Evolutionary conservation across 257 asterid species (phyloP).

Genomic region (Primulina tabacum): DNA sequence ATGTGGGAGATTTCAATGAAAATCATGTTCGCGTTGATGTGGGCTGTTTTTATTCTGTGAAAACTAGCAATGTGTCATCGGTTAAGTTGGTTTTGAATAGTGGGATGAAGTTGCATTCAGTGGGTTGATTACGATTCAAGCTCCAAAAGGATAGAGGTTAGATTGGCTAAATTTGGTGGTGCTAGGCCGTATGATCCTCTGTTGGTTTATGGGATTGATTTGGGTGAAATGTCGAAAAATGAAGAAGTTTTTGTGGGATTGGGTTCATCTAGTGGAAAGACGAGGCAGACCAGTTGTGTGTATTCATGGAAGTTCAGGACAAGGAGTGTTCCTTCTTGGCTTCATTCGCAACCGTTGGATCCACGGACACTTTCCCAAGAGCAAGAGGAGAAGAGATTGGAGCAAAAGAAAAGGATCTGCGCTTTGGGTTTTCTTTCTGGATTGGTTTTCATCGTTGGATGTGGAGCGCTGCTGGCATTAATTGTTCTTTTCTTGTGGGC

Average conservation of each 20-base stretch:
- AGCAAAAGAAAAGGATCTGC: constrained; percentile 40
- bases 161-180: constrained; percentile 46
- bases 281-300: constrained; percentile 56
- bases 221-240: constrained; percentile 60
- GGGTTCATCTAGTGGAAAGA: constrained; percentile 59
- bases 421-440: constrained; percentile 53
- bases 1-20: constrained; percentile 48
- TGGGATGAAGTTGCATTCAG: constrained; percentile 61
- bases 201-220: constrained; percentile 57
- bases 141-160: constrained; percentile 67
- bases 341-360: constrained; percentile 69
- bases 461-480: constrained; percentile 52
- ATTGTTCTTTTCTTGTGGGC: constrained; percentile 53
- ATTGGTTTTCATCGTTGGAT: constrained; percentile 56
- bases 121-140: constrained; percentile 83
- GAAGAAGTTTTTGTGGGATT: constrained; percentile 60
- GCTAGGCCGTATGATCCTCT: constrained; percentile 57
- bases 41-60: constrained; percentile 51
- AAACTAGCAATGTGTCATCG: constrained; percentile 51
- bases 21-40: constrained; percentile 64
- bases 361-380: constrained; percentile 37
- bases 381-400: constrained; percentile 31
- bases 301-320: constrained; percentile 63
- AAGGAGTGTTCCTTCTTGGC: constrained; percentile 57
- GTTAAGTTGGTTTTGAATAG: constrained; percentile 53